Evolutionary conservation across 345 rosid genomes (phyloP), one percentile per base, ranked within the genome.

Genomic region (Camelina neglecta): DNA sequence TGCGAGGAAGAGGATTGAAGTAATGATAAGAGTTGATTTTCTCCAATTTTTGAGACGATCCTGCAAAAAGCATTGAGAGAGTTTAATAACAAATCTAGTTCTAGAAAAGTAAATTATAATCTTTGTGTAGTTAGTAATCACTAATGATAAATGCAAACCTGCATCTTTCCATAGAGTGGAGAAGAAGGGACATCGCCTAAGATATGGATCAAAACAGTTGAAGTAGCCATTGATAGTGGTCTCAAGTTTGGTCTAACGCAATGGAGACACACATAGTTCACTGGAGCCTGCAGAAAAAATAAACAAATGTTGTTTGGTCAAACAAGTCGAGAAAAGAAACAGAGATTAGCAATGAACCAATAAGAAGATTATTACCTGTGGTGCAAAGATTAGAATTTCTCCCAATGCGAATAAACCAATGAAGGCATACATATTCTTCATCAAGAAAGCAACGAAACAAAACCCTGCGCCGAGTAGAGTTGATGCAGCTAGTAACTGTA

Each of bases 151-250:
- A 58, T 35, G 39, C 75, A 39, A 59, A 89, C 98, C 98, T 93
- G 90, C 75, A 96, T 85, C 65, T 84, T 85, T 41, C 99, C 99
- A 75, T 88, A 97, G 65, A 96, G 94, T 29, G 99, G 99, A 1
- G 99, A 91, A 54, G 99, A 93, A 79, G 99, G 99, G 50, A 96
- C 97, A 77, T 96, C 99, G 5, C 99, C 99, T 71, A 96, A 89
- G 60, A 93, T 74, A 77, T 96, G 99, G 60, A 96, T 96, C 57
- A 96, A 78, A 51, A 93, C 97, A 5, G 97, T 96, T 36, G 99
- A 93, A 36, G 85, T 78, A 48, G 98, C 99, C 97, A 96, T 96
- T 56, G 98, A 93, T 57, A 96, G 51, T 36, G 99, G 96, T 83
- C 99, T 91, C 81, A 93, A 60, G 83, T 90, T 88, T 21, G 96